phyloP scores from a whole-genome alignment of 192 early-diverging fungal genomes.

The Podila epicladia region DNA sequence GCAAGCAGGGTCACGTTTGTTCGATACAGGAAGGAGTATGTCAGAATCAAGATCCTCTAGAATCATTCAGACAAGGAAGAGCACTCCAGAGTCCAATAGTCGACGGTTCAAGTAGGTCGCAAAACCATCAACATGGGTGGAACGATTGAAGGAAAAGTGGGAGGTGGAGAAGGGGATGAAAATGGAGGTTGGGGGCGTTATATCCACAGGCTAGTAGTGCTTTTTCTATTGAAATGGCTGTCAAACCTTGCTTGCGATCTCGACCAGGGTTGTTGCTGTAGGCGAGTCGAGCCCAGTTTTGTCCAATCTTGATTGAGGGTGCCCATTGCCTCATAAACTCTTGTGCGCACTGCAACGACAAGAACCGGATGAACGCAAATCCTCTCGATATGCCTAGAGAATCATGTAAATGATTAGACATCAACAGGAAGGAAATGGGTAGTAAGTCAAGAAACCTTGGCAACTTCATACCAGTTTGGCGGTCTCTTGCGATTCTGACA shows the following conservation, averaged over 20 bases:
- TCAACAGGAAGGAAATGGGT: background rate
- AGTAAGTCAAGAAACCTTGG: too few relatives aligned
- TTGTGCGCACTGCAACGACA: slow-evolving; percentile 10
- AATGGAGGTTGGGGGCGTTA: background rate
- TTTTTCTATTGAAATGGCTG: slow-evolving; percentile 30
- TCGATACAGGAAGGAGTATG: slow-evolving; percentile 17
- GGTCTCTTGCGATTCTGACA: slow-evolving; percentile 24
- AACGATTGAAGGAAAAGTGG: background rate
- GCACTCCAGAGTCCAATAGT: background rate
- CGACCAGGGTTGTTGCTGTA: slow-evolving; percentile 35
- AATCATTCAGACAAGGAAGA: slow-evolving; percentile 5
- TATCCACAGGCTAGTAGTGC: slow-evolving; percentile 7
- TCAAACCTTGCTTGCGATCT: slow-evolving; percentile 50
- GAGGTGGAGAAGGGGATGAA: background rate
- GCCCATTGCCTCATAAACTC: slow-evolving; percentile 23
- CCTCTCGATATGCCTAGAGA: slow-evolving; percentile 34
- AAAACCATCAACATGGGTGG: background rate
- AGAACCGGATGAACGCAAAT: slow-evolving; percentile 33
- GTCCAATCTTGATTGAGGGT: slow-evolving; percentile 33
- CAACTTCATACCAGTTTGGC: slow-evolving; percentile 29
- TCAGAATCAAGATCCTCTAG: slow-evolving; percentile 40
- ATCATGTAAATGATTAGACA: background rate
- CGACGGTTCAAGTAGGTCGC: background rate
- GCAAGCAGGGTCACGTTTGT: background rate
- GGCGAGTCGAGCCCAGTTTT: slow-evolving; percentile 18